Evolutionary conservation across 768 basidiomycete genomes (phyloP).

Genomic region (Lactarius psammicola): DNA sequence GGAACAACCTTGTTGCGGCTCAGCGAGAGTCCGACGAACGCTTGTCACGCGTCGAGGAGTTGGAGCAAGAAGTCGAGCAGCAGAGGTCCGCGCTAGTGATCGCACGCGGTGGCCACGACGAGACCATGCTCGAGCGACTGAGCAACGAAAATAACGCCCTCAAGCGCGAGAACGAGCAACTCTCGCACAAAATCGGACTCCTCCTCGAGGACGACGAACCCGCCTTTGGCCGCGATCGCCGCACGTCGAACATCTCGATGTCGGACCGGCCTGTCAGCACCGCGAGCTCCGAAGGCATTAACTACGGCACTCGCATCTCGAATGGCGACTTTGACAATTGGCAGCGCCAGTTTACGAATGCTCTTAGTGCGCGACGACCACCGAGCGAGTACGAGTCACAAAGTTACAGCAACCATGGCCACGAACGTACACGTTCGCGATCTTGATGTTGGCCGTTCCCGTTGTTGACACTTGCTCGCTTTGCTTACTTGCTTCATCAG

Average conservation of each 20-base stretch:
- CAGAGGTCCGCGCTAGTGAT: slow-evolving; percentile 70
- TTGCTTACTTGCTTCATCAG: slow-evolving; percentile 27
- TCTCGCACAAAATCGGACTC: slow-evolving; percentile 88
- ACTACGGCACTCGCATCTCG: slow-evolving; percentile 56
- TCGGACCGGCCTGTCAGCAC: slow-evolving; percentile 62
- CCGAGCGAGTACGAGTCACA: slow-evolving; percentile 70
- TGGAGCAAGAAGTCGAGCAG: slow-evolving; percentile 76
- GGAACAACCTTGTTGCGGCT: slow-evolving; percentile 65
- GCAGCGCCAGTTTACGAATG: slow-evolving; percentile 80
- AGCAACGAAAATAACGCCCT: slow-evolving; percentile 77
- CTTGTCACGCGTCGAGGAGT: slow-evolving; percentile 69
- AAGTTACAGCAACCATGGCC: slow-evolving; percentile 35
- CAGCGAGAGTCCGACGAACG: slow-evolving; percentile 82
- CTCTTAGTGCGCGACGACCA: slow-evolving; percentile 70
- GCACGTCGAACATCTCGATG: slow-evolving; percentile 56
- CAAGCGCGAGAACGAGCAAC: slow-evolving; percentile 82
- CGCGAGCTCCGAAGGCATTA: slow-evolving; percentile 76
- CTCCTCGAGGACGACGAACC: slow-evolving; percentile 85
- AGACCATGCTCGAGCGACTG: slow-evolving; percentile 77
- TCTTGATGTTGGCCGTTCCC: slow-evolving; percentile 38
- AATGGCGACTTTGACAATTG: slow-evolving; percentile 83
- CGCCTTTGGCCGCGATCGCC: slow-evolving; percentile 57
- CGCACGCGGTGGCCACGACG: slow-evolving; percentile 73
- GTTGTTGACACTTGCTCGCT: slow-evolving; percentile 31
- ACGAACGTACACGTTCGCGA: slow-evolving; percentile 61